A percentile compares a stretch with the other conserved stretches of the same genome.
phyloP scores from a whole-genome alignment of 192 early-diverging fungal species.

The Chytriomyces sp. region DNA sequence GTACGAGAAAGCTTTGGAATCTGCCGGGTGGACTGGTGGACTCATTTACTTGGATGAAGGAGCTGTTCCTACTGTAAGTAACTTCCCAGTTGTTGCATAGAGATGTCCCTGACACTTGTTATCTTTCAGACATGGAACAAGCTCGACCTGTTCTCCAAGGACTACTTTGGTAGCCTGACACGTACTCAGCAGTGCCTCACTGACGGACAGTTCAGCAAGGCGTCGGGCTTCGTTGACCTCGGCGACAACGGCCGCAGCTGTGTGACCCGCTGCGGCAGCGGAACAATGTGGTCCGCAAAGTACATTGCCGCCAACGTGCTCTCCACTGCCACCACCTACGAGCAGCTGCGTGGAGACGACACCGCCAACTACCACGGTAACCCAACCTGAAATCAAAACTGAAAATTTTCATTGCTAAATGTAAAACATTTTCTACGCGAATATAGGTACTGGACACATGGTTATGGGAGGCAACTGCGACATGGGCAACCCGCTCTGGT shows the following conservation, averaged over 20 bases:
- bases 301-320: neutral
- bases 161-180: neutral
- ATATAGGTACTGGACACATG: conserved; percentile 30
- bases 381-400: neutral
- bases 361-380: conserved; percentile 8
- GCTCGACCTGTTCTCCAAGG: conserved; percentile 1
- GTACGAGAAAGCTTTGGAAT: neutral
- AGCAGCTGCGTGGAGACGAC: conserved; percentile 2
- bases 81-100: neutral
- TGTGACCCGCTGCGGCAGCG: neutral
- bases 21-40: neutral
- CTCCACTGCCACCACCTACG: neutral
- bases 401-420: neutral
- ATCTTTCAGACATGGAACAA: neutral
- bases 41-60: neutral
- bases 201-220: conserved; percentile 3
- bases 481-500: too few species aligned
- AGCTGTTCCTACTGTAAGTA: neutral
- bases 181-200: neutral
- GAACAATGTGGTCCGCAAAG: neutral
- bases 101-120: neutral
- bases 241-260: conserved; percentile 4
- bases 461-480: conserved; percentile 29
- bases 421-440: conserved; percentile 5
- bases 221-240: neutral